Percentiles rank a stretch among this genome's conserved stretches.
Evolutionary conservation across 169 alveolate species (phyloP).

Genomic region (Cyclospora cayetanensis): DNA sequence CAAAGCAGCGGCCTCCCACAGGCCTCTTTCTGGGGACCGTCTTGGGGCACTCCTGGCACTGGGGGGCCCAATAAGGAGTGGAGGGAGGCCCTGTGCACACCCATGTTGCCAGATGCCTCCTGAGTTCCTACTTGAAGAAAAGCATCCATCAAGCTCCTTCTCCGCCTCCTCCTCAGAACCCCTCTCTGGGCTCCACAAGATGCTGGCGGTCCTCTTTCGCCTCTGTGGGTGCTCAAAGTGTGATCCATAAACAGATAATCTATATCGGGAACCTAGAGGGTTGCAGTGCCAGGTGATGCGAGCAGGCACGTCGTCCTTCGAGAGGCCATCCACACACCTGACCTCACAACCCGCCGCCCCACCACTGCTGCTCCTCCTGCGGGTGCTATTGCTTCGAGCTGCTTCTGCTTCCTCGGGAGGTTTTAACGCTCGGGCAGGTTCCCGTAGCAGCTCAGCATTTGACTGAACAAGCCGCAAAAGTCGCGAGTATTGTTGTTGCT

Average conservation of each 20-base stretch:
- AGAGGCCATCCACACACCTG: not conserved
- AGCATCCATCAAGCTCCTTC: no score
- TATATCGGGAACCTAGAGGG: conserved; percentile 41
- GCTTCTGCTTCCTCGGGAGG: not conserved
- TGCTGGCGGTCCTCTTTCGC: not conserved
- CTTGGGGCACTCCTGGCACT: not conserved
- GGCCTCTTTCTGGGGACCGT: not conserved
- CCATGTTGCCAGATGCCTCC: conserved; percentile 2
- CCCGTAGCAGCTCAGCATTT: not conserved
- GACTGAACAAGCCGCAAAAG: not conserved
- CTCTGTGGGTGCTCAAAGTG: conserved; percentile 6
- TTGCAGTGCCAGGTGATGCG: conserved; percentile 31
- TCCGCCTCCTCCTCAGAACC: no score
- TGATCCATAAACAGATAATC: not conserved
- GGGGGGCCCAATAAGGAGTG: conserved; percentile 17
- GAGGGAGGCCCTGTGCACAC: conserved; percentile 17
- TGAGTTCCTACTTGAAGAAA: no score
- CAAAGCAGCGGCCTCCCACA: conserved; percentile 18
- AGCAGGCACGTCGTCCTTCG: conserved; percentile 35
- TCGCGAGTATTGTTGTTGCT: conserved; percentile 44
- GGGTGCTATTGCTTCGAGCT: not conserved
- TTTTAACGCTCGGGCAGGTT: not conserved
- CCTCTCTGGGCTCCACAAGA: not conserved
- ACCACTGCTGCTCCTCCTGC: not conserved
- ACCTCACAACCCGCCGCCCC: not conserved